Evolutionary conservation across 2,329 filamentous ascomycete genomes (phyloP), one percentile per base, ranked within the genome.

Genomic region (Metarhizium album): DNA sequence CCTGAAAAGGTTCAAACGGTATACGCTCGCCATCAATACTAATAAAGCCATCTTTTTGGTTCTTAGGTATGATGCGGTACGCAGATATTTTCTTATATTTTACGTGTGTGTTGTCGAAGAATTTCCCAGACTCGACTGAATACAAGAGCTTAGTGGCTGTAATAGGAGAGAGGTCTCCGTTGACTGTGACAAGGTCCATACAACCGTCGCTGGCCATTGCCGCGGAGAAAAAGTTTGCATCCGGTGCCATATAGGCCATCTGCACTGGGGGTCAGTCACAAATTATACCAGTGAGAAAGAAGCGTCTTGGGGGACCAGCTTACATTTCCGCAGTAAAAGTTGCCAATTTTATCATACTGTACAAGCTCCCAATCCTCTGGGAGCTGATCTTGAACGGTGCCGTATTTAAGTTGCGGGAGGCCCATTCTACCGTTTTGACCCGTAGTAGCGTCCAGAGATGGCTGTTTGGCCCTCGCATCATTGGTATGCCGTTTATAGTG

Each of bases 1-100:
- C 88, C 71, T 98, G 93, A 64, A 96, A 94, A 0, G 88, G 86
- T 59, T 84, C 84, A 64, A 95, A 97, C 0, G 89, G 86, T 2
- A 95, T 75, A 49, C 79, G 78, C 69, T 98, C 93, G 37, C 93
- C 93, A 62, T 97, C 93, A 57, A 98, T 89, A 64, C 89, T 94
- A 64, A 98, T 94, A 65, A 87, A 93, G 2, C 91, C 91, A 55
- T 83, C 77, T 38, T 79, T 72, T 59, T 83, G 76, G 55, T 84
- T 70, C 49, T 80, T 82, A 0, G 93, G 93, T 3, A 84, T 83
- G 55, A 98, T 84, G 42, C 93, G 79, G 64, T 93, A 96, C 0
- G 85, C 93, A n/a, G 79, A 77, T 3, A 96, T 78, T 66, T 98
- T 98, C 59, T 83, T 80, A 66, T 96, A 91, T 29, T 77, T 76